Evolutionary conservation across 495 filamentous ascomycete species (phyloP), one percentile per base, ranked within the genome.

Genomic region (Staphylotrichum longicolle): DNA sequence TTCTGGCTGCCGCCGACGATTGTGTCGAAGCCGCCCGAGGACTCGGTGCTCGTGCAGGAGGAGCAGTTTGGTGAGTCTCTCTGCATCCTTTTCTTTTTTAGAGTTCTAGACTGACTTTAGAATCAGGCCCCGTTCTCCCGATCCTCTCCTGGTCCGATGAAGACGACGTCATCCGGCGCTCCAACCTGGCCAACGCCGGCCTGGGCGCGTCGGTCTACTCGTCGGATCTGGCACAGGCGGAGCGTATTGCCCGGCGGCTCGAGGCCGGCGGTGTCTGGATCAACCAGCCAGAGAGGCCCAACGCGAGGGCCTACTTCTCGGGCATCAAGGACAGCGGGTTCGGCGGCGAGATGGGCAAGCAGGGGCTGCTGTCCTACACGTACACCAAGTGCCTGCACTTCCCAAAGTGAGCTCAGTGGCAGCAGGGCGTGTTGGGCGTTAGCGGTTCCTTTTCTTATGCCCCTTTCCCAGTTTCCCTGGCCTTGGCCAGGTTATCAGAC

Each of bases 311-410:
- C 2, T 81, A 80, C 53, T 89, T 89, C 66, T 80, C 75, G 14
- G 87, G 87, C 14, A 80, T 84, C 68, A 88, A 89, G 77, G 77
- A 86, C 62, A 83, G 79, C 60, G 87, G 88, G 2, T 82, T 87
- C 59, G 87, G 87, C 4, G 81, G 81, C 15, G 87, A 88, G 71
- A 83, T 84, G 74, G 82, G 83, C 3, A 72, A 77, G 58, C 77
- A 79, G 56, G 87, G 87, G 2, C 64, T 88, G 63, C 70, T 84
- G 60, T 73, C 74, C n/a, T 89, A 84, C 66, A 78, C 75, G 53
- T 85, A 88, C 57, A 78, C 81, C n/a, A 80, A 86, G 72, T 72
- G 64, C 15, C 56, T 80, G 62, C 74, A 80, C 62, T 75, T 74
- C 50, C 62, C 69, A 7, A 80, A 77, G 63, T 27, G 20, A 27